Evolutionary conservation across 495 filamentous ascomycete genomes (phyloP), one percentile per base, ranked within the genome.

Genomic region (Massariosphaeria phaeospora): DNA sequence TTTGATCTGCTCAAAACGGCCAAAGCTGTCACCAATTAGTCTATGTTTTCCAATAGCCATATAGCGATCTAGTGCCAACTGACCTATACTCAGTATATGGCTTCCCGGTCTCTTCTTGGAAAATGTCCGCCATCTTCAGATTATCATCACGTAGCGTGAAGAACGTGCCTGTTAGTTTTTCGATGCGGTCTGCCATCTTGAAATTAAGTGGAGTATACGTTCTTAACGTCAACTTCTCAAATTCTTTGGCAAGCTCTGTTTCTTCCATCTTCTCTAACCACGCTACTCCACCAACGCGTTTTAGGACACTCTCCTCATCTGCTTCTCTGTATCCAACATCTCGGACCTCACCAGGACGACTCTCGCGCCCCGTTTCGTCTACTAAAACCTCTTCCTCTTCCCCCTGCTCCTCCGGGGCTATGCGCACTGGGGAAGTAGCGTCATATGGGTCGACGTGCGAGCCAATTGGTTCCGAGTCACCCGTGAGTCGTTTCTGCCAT

Each of bases 241-340:
- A 40, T 25, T 41, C 48, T 12, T 38, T 24, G 8, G 34, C 48
- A 8, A 40, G 20, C 4, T 40, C 24, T 21, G 20, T 21, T 21
- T 40, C 38, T 4, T 45, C 41, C 41, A 20, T 27, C 17, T 45
- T 26, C 41, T 17, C 2, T n/a, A 6, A 12, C 41, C 25, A 7
- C 18, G 17, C 15, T 11, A 9, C 72, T 24, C 62, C 62, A 6
- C 73, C 85, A 17, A 89, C 72, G 26, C 68, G 68, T 47, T 79
- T 70, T 45, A 91, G 69, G 0, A 75, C 81, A 8, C 80, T 72
- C 66, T 75, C 80, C 6, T 70, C 75, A 27, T 71, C 68, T 44
- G 86, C 84, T 23, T 78, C 77, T 41, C 68, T 62, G 65, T 90
- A 90, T 3, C 65, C 46, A 26, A 33, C n/a, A 41, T 53, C 33